phyloP scores from a whole-genome alignment of 768 basidiomycete species.

The Trametes sanguinea region DNA sequence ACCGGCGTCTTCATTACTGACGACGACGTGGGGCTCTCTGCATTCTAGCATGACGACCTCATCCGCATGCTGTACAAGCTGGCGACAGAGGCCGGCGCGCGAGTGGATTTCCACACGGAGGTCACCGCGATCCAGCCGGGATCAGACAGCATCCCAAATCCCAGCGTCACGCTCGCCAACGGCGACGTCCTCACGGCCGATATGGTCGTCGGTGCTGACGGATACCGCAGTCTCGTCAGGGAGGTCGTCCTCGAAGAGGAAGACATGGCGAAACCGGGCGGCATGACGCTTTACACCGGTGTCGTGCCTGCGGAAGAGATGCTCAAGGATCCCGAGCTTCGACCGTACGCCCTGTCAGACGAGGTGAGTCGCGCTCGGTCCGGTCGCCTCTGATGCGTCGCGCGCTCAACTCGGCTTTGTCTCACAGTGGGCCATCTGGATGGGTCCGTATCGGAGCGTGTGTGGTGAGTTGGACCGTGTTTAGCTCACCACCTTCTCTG shows the following conservation, averaged over 20 bases:
- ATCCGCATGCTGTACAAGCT: slow-evolving; percentile 48
- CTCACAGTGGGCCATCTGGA: slow-evolving; percentile 34
- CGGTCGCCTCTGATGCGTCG: not conserved
- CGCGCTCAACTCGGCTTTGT: not conserved
- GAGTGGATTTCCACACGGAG: slow-evolving; percentile 41
- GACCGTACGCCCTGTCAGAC: slow-evolving; percentile 29
- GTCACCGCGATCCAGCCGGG: slow-evolving; percentile 25
- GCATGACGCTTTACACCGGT: slow-evolving; percentile 46
- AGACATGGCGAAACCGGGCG: slow-evolving; percentile 33
- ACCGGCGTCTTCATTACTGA: not conserved
- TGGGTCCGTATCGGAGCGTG: slow-evolving; percentile 31
- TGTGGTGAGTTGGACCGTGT: slow-evolving; percentile 23
- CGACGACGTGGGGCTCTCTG: not conserved
- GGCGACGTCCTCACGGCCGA: slow-evolving; percentile 51
- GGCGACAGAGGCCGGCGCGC: slow-evolving; percentile 49
- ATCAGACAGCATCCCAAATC: slow-evolving; percentile 15
- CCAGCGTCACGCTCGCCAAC: slow-evolving; percentile 36
- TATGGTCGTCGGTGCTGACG: slow-evolving; percentile 64
- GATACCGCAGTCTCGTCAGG: slow-evolving; percentile 46
- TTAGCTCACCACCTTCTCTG: not conserved
- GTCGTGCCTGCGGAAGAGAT: slow-evolving; percentile 44
- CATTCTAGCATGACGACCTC: slow-evolving; percentile 52
- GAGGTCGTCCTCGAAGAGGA: slow-evolving; percentile 36
- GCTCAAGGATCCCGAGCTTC: slow-evolving; percentile 42
- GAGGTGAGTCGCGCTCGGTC: slow-evolving; percentile 33